Evolutionary conservation across 1,139 yeast species (phyloP), one percentile per base, ranked within the genome.

Genomic region (Pichia cactophila): DNA sequence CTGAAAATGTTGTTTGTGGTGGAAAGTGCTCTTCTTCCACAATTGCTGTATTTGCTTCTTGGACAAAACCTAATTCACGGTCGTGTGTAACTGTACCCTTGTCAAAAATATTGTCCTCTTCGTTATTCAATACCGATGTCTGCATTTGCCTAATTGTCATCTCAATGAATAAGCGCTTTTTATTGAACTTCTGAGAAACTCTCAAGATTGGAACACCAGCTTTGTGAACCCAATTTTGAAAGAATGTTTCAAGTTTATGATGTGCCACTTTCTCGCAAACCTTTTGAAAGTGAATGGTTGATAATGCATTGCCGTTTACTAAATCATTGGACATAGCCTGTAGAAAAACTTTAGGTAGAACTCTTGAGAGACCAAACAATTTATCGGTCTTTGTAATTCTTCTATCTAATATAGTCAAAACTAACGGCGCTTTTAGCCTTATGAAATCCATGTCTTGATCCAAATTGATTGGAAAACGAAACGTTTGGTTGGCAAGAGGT

Each of bases 251-350:
- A 26, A 94, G 72, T 54, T 87, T 83, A 60, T 83, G 87, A 57
- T 94, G 86, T 51, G 92, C 88, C 5, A 92, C 97, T 58, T 90
- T 86, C 63, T 94, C 99, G 67, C 97, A 90, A 14, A 89, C 83
- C 58, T 86, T 83, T 58, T 87, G 95, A 61, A 94, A 90, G 68
- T 92, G 97, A 11, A 76, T 73, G 0, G 97, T 83, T 7, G 95
- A 81, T 31, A 92, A 66, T 3, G 81, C 74, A 41, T 80, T 75
- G n/a, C 94, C 87, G 60, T 86, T 86, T 28, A 78, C 78, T 47
- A 90, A 69, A 59, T 92, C 98, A 17, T 96, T 96, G 4, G 96
- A 86, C 94, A 94, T 88, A 0, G 96, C 95, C 63, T 92, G 97
- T 41, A 94, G 70, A 59, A 92, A 88, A 26, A 94, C 71, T 60